A percentile compares a stretch with the other conserved stretches of the same genome.
These are phyloP conservation scores for Dactylellina leptospora DNA, from an alignment of 2,329 filamentous ascomycete genomes.

Conservation along the genomic window DNA sequence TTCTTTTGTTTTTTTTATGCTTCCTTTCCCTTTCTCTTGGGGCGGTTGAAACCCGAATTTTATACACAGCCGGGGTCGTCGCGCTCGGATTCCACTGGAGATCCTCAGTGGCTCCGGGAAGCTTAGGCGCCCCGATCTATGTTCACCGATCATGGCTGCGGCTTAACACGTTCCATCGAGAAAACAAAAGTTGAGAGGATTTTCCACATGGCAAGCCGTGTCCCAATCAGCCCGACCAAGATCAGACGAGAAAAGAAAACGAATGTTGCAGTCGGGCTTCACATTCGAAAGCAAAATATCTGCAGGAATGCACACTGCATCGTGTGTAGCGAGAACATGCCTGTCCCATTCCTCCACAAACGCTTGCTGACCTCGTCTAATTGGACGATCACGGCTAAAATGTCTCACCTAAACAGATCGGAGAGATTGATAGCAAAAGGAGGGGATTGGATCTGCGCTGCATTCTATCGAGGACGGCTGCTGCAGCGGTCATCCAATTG, in stretches of 20 bases:
- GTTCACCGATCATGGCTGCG: slow-evolving; percentile 19
- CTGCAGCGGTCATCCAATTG: slow-evolving; percentile 18
- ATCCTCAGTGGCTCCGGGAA: slow-evolving; percentile 20
- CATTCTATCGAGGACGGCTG: slow-evolving; percentile 45
- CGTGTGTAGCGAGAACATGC: slow-evolving; percentile 51
- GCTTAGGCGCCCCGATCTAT: slow-evolving; percentile 37
- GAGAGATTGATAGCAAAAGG: slow-evolving; percentile 51
- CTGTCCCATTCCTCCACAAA: slow-evolving; percentile 46
- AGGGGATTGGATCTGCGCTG: slow-evolving; percentile 50
- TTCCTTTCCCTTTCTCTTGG: not conserved
- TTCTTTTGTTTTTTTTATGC: not conserved
- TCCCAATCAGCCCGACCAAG: slow-evolving; percentile 25
- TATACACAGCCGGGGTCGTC: slow-evolving; percentile 38
- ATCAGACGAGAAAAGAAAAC: slow-evolving; percentile 37
- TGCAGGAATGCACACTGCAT: slow-evolving; percentile 52
- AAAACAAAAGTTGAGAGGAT: slow-evolving; percentile 4
- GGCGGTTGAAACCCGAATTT: slow-evolving; percentile 47
- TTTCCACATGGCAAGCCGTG: slow-evolving; percentile 44
- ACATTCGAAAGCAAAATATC: slow-evolving; percentile 18
- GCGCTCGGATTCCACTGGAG: slow-evolving; percentile 52
- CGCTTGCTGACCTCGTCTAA: slow-evolving; percentile 52
- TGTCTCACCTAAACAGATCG: slow-evolving; percentile 52
- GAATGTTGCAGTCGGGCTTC: not conserved
- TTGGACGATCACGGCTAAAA: slow-evolving; percentile 50
- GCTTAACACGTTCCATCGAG: slow-evolving; percentile 35